Percentiles rank a stretch among this genome's conserved stretches.
Conservation (phyloP, 2,329 filamentous ascomycete genomes). For the Cercospora zeae-maydis region DNA sequence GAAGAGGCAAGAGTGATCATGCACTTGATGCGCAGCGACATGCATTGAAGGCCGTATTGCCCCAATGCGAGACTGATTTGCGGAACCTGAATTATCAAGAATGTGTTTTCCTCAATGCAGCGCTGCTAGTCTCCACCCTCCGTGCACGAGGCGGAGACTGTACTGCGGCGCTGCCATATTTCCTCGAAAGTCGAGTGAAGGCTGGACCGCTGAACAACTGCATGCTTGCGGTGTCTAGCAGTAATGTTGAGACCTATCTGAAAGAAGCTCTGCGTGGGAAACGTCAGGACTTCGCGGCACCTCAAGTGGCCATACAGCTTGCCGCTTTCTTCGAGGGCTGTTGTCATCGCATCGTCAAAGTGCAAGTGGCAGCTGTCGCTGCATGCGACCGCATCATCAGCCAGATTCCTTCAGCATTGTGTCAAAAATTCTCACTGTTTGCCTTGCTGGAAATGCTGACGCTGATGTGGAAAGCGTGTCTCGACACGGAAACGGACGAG, state of each 20-base stretch:
- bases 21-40: constrained; percentile 78
- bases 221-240: constrained; percentile 61
- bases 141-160: constrained; percentile 85
- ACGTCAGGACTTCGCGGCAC: constrained; percentile 78
- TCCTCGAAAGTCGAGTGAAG: constrained; percentile 81
- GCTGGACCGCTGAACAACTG: constrained; percentile 59
- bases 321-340: constrained; percentile 81
- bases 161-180: constrained; percentile 84
- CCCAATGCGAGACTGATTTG: constrained; percentile 73
- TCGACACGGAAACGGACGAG: constrained; percentile 90
- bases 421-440: constrained; percentile 85
- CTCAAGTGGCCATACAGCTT: constrained; percentile 84
- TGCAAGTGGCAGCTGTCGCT: constrained; percentile 78
- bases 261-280: constrained; percentile 67
- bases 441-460: constrained; percentile 87
- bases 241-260: constrained; percentile 76
- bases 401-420: constrained; percentile 83
- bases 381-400: constrained; percentile 83
- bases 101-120: constrained; percentile 85
- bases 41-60: constrained; percentile 68
- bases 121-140: constrained; percentile 82
- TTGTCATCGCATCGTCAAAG: constrained; percentile 87
- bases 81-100: constrained; percentile 82
- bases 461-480: constrained; percentile 90
- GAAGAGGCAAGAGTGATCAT: constrained; percentile 77